Percentiles rank a stretch among this genome's conserved stretches.
phyloP scores from a whole-genome alignment of 306 rosid genomes.

The Hylodesmum podocarpum region DNA sequence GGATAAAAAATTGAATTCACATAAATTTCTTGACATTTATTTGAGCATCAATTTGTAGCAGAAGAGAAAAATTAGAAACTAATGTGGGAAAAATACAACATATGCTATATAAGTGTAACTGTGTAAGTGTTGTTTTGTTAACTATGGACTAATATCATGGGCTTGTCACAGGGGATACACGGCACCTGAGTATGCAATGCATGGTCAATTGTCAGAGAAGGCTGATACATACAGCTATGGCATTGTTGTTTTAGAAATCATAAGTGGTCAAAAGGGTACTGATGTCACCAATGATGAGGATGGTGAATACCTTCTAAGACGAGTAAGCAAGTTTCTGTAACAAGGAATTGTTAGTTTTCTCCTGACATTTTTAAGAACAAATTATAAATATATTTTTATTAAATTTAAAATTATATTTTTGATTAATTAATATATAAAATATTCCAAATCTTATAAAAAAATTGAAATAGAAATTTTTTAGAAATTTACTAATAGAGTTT shows the following conservation, averaged over 20 bases:
- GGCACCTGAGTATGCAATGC: conserved; percentile 78
- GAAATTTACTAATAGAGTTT: too few species aligned
- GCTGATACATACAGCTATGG: conserved; percentile 71
- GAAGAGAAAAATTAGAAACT: background rate
- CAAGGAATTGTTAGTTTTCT: background rate
- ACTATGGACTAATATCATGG: background rate
- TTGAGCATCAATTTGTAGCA: background rate
- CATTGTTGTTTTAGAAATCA: conserved; percentile 61
- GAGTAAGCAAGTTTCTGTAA: conserved; percentile 41
- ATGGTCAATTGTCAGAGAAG: conserved; percentile 70
- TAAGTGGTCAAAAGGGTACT: conserved; percentile 55
- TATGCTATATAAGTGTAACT: too few species aligned
- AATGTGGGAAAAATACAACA: background rate
- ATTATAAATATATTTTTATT: too few species aligned
- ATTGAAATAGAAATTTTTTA: too few species aligned
- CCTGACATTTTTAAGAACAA: background rate
- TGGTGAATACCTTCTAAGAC: conserved; percentile 62
- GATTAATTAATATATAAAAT: too few species aligned
- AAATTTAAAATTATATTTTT: too few species aligned
- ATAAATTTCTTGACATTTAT: background rate
- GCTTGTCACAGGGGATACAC: conserved; percentile 59
- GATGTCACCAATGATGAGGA: conserved; percentile 35
- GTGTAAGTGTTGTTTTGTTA: background rate
- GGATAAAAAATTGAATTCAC: too few species aligned
- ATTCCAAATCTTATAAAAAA: too few species aligned